Percentiles rank a stretch among this genome's conserved stretches.
Evolutionary conservation across 345 rosid species (phyloP).

Genomic region (Passiflora organensis): DNA sequence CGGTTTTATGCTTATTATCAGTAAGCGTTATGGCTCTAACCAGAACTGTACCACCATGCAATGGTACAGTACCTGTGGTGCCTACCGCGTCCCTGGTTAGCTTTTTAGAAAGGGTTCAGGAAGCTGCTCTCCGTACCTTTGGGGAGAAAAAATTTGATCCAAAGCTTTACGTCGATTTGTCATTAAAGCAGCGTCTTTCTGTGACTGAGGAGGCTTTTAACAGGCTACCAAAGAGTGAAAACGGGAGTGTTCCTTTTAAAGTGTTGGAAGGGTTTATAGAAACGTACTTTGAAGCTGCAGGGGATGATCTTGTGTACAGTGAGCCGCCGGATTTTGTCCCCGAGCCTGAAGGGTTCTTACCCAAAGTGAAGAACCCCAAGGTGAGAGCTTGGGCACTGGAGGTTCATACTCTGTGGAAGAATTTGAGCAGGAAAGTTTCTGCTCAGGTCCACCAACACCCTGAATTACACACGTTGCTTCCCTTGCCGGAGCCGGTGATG

Average conservation of each 20-base stretch:
- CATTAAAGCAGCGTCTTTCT: constrained; percentile 48
- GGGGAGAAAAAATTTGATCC: constrained; percentile 47
- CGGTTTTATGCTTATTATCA: not conserved
- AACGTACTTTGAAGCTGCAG: constrained; percentile 45
- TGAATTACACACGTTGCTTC: constrained; percentile 67
- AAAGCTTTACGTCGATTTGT: constrained; percentile 60
- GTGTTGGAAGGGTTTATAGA: constrained; percentile 18
- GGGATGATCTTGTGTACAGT: constrained; percentile 45
- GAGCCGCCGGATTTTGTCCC: constrained; percentile 57
- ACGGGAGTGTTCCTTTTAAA: constrained; percentile 21
- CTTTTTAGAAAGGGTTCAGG: constrained; percentile 66
- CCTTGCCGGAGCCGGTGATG: constrained; percentile 57
- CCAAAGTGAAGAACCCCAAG: constrained; percentile 50
- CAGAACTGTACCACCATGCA: constrained; percentile 1
- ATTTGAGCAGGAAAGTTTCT: constrained; percentile 55
- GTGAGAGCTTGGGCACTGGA: constrained; percentile 79
- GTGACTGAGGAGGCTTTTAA: constrained; percentile 44
- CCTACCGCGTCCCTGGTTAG: constrained; percentile 35
- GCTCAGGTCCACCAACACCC: constrained; percentile 42
- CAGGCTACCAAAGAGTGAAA: constrained; percentile 35
- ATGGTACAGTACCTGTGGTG: constrained; percentile 8
- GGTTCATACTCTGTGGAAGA: constrained; percentile 81
- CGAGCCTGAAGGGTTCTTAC: constrained; percentile 64
- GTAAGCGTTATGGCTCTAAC: not conserved
- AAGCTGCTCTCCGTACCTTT: constrained; percentile 46